Percentiles rank a stretch among this genome's conserved stretches.
These are phyloP conservation scores for Capsella rubella DNA, from an alignment of 441 rosid genomes.

Conservation along the genomic window DNA sequence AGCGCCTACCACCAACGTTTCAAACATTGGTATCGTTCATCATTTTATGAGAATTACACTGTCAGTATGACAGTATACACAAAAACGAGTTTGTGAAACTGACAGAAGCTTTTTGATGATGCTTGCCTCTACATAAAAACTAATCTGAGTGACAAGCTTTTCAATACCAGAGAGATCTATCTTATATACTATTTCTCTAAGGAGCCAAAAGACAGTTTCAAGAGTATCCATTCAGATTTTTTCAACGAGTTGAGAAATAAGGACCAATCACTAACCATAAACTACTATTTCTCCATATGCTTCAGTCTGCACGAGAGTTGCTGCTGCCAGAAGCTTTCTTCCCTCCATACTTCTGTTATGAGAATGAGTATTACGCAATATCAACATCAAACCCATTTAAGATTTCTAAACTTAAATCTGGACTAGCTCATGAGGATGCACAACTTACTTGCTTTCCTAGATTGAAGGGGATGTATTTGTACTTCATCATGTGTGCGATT, in stretches of 20 bases:
- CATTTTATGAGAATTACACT: too few relatives aligned
- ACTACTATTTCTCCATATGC: slow-evolving; percentile 6
- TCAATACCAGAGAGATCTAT: background rate
- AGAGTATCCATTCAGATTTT: background rate
- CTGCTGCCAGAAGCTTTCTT: slow-evolving; percentile 57
- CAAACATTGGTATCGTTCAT: too few relatives aligned
- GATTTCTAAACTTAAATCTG: background rate
- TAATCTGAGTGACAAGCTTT: background rate
- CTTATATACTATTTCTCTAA: background rate
- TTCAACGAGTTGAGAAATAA: background rate
- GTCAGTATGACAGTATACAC: background rate
- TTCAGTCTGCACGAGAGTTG: slow-evolving; percentile 64
- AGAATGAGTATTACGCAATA: background rate
- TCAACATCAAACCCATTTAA: background rate
- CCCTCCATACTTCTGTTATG: slow-evolving; percentile 68
- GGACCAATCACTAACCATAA: background rate
- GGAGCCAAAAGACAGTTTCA: background rate
- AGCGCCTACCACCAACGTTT: too few relatives aligned
- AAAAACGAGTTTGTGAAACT: background rate
- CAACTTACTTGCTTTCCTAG: slow-evolving; percentile 70
- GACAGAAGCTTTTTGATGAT: background rate
- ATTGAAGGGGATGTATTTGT: slow-evolving; percentile 72
- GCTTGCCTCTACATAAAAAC: background rate
- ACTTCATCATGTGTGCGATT: slow-evolving; percentile 74
- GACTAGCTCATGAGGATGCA: background rate